A percentile compares a stretch with the other conserved stretches of the same genome.
Evolutionary conservation across 441 rosid species (phyloP).

Genomic region (Erodium moschatum): DNA sequence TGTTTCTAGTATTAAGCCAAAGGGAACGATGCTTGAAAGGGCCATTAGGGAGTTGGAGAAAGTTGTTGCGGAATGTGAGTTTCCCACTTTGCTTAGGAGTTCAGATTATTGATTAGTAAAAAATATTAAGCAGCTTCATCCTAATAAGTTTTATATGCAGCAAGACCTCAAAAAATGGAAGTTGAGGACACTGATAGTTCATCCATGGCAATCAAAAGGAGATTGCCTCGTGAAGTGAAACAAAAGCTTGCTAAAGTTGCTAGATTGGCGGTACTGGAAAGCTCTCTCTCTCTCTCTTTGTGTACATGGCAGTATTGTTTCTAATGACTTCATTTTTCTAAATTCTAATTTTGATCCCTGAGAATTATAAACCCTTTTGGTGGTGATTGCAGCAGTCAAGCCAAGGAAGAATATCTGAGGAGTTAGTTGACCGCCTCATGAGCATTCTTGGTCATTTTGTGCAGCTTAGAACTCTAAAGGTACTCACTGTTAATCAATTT

Average conservation of each 20-base stretch:
- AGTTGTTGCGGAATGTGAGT: slow-evolving; percentile 34
- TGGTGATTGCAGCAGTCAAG: slow-evolving; percentile 29
- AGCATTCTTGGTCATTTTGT: slow-evolving; percentile 32
- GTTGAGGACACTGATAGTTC: slow-evolving; percentile 25
- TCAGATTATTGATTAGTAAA: slow-evolving; percentile 12
- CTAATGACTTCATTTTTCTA: not conserved
- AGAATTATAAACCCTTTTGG: slow-evolving; percentile 9
- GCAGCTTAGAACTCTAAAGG: slow-evolving; percentile 40
- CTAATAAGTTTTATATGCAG: slow-evolving; percentile 19
- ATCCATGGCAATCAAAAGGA: slow-evolving; percentile 24
- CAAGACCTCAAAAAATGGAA: slow-evolving; percentile 26
- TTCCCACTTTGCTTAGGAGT: not conserved
- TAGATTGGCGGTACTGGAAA: slow-evolving; percentile 26
- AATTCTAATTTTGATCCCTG: not conserved
- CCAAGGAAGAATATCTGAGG: slow-evolving; percentile 36
- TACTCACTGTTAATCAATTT: slow-evolving; percentile 11
- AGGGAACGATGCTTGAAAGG: slow-evolving; percentile 32
- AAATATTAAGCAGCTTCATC: slow-evolving; percentile 9
- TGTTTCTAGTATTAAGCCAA: slow-evolving; percentile 23
- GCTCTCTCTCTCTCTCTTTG: not conserved
- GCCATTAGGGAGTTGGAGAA: slow-evolving; percentile 38
- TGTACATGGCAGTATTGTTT: not conserved
- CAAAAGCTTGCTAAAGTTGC: slow-evolving; percentile 41
- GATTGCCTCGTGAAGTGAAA: slow-evolving; percentile 34
- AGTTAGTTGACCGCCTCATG: slow-evolving; percentile 32